These are phyloP conservation scores for Suillus variegatus DNA, from an alignment of 768 basidiomycete species.

Conservation along the genomic window DNA sequence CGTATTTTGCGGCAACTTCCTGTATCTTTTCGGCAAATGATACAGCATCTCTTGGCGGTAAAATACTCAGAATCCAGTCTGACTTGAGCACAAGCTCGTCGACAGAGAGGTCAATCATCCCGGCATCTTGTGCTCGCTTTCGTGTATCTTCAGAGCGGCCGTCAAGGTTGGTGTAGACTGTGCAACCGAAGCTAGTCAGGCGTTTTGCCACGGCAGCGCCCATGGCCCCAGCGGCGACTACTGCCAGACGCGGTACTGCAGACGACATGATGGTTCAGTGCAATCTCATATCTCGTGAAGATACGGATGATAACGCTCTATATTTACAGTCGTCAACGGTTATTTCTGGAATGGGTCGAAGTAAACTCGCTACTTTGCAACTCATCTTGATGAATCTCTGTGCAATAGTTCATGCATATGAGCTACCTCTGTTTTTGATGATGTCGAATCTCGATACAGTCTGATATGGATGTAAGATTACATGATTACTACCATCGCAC, in stretches of 20 bases:
- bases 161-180: conserved; percentile 55
- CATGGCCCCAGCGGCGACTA: conserved; percentile 62
- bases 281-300: not conserved
- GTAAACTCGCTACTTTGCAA: not conserved
- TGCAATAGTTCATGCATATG: not conserved
- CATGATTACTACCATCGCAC: not conserved
- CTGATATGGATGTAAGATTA: not conserved
- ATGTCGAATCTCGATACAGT: not conserved
- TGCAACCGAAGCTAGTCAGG: conserved; percentile 47
- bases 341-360: not conserved
- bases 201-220: conserved; percentile 54
- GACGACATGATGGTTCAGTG: conserved; percentile 16
- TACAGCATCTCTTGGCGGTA: conserved; percentile 56
- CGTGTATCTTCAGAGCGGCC: conserved; percentile 53
- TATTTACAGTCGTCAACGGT: not conserved
- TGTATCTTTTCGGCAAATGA: conserved; percentile 40
- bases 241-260: conserved; percentile 37
- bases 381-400: too few relatives aligned
- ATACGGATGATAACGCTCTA: not conserved
- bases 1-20: not conserved
- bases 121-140: conserved; percentile 50
- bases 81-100: conserved; percentile 37
- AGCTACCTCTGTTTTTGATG: not conserved
- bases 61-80: conserved; percentile 54
- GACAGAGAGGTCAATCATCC: conserved; percentile 46